Base-by-base conservation (phyloP, 208 protist species). In the Crithidia bombi region DNA sequence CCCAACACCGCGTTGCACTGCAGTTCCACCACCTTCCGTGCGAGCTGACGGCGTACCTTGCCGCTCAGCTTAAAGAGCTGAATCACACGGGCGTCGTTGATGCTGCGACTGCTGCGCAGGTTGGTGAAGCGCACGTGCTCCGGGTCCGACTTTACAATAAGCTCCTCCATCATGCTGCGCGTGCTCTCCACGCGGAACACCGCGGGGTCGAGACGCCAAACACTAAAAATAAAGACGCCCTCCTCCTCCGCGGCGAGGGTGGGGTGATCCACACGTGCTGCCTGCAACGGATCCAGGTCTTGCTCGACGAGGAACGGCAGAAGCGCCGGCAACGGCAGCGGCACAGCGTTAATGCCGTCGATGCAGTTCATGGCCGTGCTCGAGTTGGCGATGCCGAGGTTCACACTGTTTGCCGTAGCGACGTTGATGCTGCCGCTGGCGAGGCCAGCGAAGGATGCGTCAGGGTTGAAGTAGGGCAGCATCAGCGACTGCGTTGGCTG, bases 51-150 rank as follows among this genome's bases (percentile, higher is more conserved):
- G n/a, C 90, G 82, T 56, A 97, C 92, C 64, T 95, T 94, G 38
- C 92, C 92, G 71, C 87, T 94, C 17, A 95, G 83, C 77, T 95
- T 95, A 65, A 91, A 97, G 33, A 97, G 78, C 66, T 95, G 90
- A 55, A 94, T 65, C 19, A 95, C 78, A 25, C 92, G 83, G 3
- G 90, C 90, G 62, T 95, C 89, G 59, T 94, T 93, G 28, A 87
- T 94, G 47, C 67, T 78, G 47, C 92, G 86, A 33, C 73, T 89
- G 69, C 85, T 92, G 54, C 89, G 84, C 26, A 97, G 72, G 61
- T 93, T 95, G 1, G 86, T 92, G 66, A 96, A 82, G 12, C 87
- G 87, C n/a, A 90, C 88, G 73, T 95, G 87, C 75, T 96, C 90
- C 14, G 92, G 92, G 75, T 97, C 92, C 32, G 90, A 85, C 78